Evolutionary conservation across 192 early-diverging fungal species (phyloP), one percentile per base, ranked within the genome.

Genomic region (Dissophora ornata): DNA sequence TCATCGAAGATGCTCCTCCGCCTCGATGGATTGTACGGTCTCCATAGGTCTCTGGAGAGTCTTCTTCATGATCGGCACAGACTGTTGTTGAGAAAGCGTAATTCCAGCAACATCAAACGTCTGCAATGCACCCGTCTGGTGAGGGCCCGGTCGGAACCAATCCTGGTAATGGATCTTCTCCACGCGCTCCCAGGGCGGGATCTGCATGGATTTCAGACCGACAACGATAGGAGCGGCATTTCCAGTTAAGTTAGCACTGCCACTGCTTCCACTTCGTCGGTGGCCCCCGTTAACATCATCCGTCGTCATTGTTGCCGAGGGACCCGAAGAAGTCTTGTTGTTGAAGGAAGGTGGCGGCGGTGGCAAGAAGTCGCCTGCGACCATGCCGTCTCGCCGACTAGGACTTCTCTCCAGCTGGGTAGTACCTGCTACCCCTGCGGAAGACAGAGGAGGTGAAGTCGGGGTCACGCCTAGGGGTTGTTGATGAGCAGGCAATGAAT

Each of bases 131-230:
- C 64, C 64, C 1, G 73, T 57, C 15, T 77, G 73, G 48, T 77
- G 73, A 9, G 73, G 63, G 22, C 58, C 73, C 1, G 73, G 73
- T 26, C 65, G 29, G 65, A 77, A 77, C 73, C 73, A 77, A 25
- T 77, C 66, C 40, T 77, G 73, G n/a, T 67, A 64, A 38, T 67
- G 73, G 24, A 77, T 51, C n/a, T 50, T 50, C 21, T 77, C 73
- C 24, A 77, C 46, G 1, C 73, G 49, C 29, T 77, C 73, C 73
- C 73, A 77, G 0, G 73, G 65, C 21, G 48, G 64, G 30, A 77
- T 75, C 28, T 33, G 18, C 13, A 38, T 13, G 15, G 28, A n/a
- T 13, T 30, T 44, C 36, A 12, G n/a, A 21, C 10, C 34, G 5
- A 9, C 15, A 22, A n/a, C n/a, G n/a, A n/a, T 54, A 16, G 32